Evolutionary conservation across 345 rosid species (phyloP).

Genomic region (Laguncularia racemosa): DNA sequence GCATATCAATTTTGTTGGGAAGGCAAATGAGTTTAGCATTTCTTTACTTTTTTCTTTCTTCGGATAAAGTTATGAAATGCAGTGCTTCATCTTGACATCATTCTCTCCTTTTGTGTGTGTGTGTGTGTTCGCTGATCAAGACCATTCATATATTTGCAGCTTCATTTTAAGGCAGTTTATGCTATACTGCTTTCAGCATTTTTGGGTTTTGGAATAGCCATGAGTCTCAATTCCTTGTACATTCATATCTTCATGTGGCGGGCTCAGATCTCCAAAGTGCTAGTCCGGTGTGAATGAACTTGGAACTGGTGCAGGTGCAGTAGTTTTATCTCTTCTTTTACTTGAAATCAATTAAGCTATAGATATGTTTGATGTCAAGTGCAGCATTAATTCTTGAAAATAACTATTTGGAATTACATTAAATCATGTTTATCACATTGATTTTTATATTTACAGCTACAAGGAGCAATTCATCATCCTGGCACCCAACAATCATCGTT

Average conservation of each 20-base stretch:
- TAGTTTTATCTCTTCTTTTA: too few species aligned
- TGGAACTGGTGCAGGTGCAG: too few species aligned
- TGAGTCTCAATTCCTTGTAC: slow-evolving; percentile 66
- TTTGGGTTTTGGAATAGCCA: slow-evolving; percentile 71
- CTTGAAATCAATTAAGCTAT: too few species aligned
- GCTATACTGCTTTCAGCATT: slow-evolving; percentile 57
- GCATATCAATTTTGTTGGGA: too few species aligned
- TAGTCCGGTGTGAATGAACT: slow-evolving; percentile 34
- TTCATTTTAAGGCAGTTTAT: slow-evolving; percentile 51
- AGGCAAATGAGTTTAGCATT: too few species aligned
- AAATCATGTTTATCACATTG: too few species aligned
- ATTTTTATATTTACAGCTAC: too few species aligned
- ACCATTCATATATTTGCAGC: slow-evolving; percentile 26
- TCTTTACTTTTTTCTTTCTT: background rate
- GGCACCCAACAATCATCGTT: too few species aligned
- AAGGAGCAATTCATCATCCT: too few species aligned
- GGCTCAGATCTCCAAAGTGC: slow-evolving; percentile 29
- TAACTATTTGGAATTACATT: too few species aligned
- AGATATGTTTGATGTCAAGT: too few species aligned
- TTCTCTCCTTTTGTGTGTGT: background rate
- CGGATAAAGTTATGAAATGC: background rate
- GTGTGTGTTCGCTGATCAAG: background rate
- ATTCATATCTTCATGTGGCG: slow-evolving; percentile 39
- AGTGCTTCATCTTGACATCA: background rate
- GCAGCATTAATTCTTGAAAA: too few species aligned